These are phyloP conservation scores for Ailanthus altissimus DNA, from an alignment of 345 rosid species.

Conservation along the genomic window DNA sequence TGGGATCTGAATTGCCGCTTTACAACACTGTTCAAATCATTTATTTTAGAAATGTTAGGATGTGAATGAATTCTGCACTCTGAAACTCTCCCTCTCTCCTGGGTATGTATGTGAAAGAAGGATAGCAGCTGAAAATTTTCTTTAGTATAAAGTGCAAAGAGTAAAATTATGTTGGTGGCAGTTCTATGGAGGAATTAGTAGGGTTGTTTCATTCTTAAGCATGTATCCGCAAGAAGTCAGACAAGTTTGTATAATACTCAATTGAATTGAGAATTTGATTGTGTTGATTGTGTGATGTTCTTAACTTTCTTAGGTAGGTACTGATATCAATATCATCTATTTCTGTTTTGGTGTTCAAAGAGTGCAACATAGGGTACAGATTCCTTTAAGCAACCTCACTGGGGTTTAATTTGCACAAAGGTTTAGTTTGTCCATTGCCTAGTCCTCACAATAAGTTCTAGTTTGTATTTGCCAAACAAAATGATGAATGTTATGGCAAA, in stretches of 20 bases:
- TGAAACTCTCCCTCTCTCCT: background rate
- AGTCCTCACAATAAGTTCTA: background rate
- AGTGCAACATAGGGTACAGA: background rate
- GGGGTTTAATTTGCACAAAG: background rate
- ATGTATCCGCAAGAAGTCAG: background rate
- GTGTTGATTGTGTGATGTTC: background rate
- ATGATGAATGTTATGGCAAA: background rate
- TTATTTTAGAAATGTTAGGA: background rate
- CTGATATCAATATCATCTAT: background rate
- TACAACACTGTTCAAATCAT: background rate
- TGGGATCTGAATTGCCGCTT: background rate
- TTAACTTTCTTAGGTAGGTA: background rate
- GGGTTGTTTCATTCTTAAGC: background rate
- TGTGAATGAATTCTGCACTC: background rate
- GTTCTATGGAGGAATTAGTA: background rate
- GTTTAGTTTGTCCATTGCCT: background rate
- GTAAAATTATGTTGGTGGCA: background rate
- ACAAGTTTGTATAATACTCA: background rate
- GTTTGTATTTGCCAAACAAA: background rate
- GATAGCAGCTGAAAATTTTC: background rate
- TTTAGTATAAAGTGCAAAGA: background rate
- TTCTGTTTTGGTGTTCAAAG: background rate
- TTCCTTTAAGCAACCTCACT: background rate
- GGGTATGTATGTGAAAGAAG: background rate
- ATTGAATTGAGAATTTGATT: background rate